These are phyloP conservation scores for Globisporangium splendens DNA, from an alignment of 352 stramenopile genomes.

Conservation along the genomic window DNA sequence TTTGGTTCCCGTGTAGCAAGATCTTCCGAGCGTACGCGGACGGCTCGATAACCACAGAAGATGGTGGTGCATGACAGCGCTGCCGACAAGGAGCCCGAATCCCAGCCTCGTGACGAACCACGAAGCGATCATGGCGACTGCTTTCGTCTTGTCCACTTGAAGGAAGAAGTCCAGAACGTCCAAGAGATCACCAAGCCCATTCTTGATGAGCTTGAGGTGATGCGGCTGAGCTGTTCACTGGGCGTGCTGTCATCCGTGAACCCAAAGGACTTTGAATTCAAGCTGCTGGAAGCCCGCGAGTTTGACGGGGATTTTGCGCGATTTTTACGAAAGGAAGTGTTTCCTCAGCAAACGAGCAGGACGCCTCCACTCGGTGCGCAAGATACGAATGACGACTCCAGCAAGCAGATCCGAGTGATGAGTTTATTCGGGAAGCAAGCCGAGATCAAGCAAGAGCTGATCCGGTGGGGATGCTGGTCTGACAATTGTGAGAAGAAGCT, in stretches of 20 bases:
- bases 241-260: conserved; percentile 41
- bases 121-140: conserved; percentile 15
- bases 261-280: conserved; percentile 43
- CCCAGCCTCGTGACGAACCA: too few relatives aligned
- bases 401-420: conserved; percentile 23
- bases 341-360: conserved; percentile 14
- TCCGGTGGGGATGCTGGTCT: conserved; percentile 32
- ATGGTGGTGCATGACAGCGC: too few relatives aligned
- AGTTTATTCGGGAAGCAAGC: conserved; percentile 58
- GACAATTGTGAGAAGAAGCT: conserved; percentile 31
- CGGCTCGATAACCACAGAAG: too few relatives aligned
- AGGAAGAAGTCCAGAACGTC: conserved; percentile 51
- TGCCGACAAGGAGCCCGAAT: too few relatives aligned
- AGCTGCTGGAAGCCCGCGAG: conserved; percentile 40
- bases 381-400: background rate
- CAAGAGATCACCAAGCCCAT: conserved; percentile 61
- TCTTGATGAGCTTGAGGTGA: conserved; percentile 61
- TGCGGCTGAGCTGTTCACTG: conserved; percentile 51
- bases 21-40: too few relatives aligned
- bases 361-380: too few relatives aligned
- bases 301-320: conserved; percentile 61
- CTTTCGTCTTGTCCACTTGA: conserved; percentile 51
- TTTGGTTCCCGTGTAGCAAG: too few relatives aligned
- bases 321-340: conserved; percentile 45
- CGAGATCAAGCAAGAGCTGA: conserved; percentile 37